Base-by-base conservation (phyloP, 805 yeast genomes). In the Hanseniaspora vineae region DNA sequence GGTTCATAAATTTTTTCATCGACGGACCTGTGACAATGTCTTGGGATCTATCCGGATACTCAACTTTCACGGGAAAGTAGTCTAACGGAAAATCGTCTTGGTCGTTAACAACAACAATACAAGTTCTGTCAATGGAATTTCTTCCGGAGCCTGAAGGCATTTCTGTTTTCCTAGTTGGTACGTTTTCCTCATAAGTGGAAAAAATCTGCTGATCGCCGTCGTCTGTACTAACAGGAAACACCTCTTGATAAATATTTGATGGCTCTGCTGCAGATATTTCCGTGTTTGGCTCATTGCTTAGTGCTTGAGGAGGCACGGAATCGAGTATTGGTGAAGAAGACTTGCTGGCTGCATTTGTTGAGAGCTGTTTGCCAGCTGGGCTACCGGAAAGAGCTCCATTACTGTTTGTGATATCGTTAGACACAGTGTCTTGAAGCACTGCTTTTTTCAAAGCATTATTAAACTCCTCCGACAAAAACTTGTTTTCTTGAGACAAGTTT, bases 31-130 rank as follows among this genome's bases (percentile, higher is more conserved):
- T 33, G 6, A 33, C 37, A 12, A 37, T 10, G 14, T n/a, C 15
- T 33, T 33, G 37, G 14, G 40, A 11, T 37, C 10, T 37, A 5
- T 58, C 58, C 9, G 66, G 64, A 50, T 62, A 62, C 47, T 65
- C 69, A 42, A 66, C 61, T 29, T 65, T 69, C 3, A 66, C 64
- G 18, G 78, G 77, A 56, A 81, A 72, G 58, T 79, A 81, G 54
- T 81, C 88, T 48, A 82, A 61, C 3, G 89, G 88, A 64, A 81
- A 81, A 56, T 81, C 88, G 51, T 80, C 82, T 44, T 76, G 17
- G 19, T 37, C 40, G 40, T 37, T 37, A 4, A n/a, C 40, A 10
- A 37, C 40, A 14, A 18, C 12, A 11, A 37, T 37, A 15, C 40
- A 37, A 4, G 17, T 37, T 37, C 40, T 37, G 40, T 37, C 19